Evolutionary conservation across 306 rosid species (phyloP), one percentile per base, ranked within the genome.

Genomic region (Cotoneaster glaucophyllus): DNA sequence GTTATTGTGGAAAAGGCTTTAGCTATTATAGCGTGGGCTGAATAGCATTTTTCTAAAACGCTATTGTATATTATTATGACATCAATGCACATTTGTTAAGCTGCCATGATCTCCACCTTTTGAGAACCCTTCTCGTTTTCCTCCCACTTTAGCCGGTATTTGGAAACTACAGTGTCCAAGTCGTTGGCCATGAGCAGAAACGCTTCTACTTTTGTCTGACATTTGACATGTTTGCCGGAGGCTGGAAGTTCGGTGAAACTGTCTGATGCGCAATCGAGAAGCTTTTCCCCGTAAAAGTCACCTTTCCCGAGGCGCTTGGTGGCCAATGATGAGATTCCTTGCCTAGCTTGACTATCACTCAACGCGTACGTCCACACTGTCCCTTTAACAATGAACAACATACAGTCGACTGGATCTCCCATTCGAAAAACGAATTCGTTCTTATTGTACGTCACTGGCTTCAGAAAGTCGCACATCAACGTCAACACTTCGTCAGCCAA

Each of bases 181-280:
- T 68, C 69, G 1, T 11, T 8, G 61, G 68, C 58, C 69, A 12
- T 39, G 2, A 68, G 62, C 43, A 28, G 8, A 8, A 58, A 61
- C 24, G 79, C 80, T 75, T 86, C 86, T 1, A 85, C 92, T 77
- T 84, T 85, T 71, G 71, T 31, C 17, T 77, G 74, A 39, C 85
- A 72, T 45, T 67, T 79, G 19, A 84, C 88, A 7, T 85, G 80
- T 66, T 69, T 73, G 5, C 84, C 58, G 19, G 88, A 84, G 28
- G 64, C 75, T 17, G 89, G 89, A 65, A 85, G 84, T 63, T 84
- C 73, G 4, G 64, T 24, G 80, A 77, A 45, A 76, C 52, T 84
- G 69, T 67, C 81, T 29, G 82, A 66, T 28, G 82, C 83, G 85
- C 89, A 88, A 12, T 22, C 18, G 8, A 78, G 28, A 6, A 78